phyloP scores from a whole-genome alignment of 2,329 filamentous ascomycete species.

The Trichoderma oligosporum region DNA sequence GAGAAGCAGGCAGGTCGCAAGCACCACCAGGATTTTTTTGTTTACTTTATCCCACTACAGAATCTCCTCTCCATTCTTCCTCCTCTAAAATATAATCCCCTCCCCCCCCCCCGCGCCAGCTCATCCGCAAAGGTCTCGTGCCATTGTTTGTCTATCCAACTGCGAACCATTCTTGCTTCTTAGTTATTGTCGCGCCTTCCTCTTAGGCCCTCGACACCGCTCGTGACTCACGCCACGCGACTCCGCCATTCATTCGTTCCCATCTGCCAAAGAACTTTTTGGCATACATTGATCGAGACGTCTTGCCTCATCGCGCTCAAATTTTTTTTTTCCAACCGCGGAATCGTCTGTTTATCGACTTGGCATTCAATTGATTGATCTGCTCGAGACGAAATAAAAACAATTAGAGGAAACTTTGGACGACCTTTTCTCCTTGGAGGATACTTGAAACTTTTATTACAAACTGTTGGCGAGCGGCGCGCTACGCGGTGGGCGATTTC shows the following conservation, averaged over 20 bases:
- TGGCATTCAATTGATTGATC: not conserved
- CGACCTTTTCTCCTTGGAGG: not conserved
- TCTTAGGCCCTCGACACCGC: not conserved
- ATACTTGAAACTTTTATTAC: not conserved
- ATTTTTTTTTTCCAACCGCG: not conserved
- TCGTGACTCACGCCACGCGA: conserved; percentile 18
- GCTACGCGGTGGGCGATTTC: not conserved
- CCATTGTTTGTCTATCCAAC: not conserved
- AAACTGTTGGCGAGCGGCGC: not conserved
- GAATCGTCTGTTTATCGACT: too few species aligned
- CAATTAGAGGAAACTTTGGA: not conserved
- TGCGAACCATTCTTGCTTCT: conserved; percentile 5
- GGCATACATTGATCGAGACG: not conserved
- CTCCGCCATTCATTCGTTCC: conserved; percentile 16
- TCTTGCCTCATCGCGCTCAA: not conserved
- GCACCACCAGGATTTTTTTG: conserved; percentile 2
- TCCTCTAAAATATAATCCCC: not conserved
- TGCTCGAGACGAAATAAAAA: not conserved
- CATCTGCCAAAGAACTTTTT: conserved; percentile 3
- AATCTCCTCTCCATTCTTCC: conserved; percentile 2
- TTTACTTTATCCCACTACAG: conserved; percentile 13
- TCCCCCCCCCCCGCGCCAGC: not conserved
- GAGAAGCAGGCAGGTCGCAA: conserved; percentile 3
- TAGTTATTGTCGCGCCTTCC: conserved; percentile 10
- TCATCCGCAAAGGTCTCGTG: conserved; percentile 7